Evolutionary conservation across 2,329 filamentous ascomycete species (phyloP), one percentile per base, ranked within the genome.

Genomic region (Penicillium sp.): DNA sequence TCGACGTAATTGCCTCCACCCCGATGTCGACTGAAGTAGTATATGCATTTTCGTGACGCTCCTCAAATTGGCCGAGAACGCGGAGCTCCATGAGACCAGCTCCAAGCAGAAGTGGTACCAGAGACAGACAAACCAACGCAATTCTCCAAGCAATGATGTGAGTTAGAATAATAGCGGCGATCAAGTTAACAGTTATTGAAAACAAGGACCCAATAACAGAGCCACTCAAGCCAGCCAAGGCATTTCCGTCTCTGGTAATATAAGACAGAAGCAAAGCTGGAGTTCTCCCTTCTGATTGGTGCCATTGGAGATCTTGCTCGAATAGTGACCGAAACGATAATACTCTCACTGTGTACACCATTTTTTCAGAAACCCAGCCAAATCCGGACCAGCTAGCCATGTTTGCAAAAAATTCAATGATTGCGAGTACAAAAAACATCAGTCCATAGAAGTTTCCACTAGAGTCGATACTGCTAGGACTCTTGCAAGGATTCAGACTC

Each of bases 71-170:
- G 2, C 81, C 80, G 1, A 89, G 78, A 3, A 85, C 79, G 6
- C 62, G 79, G 16, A 91, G 77, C 61, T 88, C 82, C 81, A 91
- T 83, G 60, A 88, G 80, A 0, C 88, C 88, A 0, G 86, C 81
- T 1, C 84, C 84, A 0, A 91, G 77, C 5, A 90, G 80, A 9
- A 91, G 71, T 0, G 88, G 89, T 0, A 91, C 83, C 8, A 83
- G 78, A 0, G 87, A 81, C 5, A 91, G 76, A 55, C 86, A 87
- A 3, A 91, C 88, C 14, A 91, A 72, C 0, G 87, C 87, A 59
- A 91, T 89, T 65, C 84, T 87, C 89, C 88, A 91, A 2, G 86
- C 86, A 47, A 91, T 77, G 46, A 90, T 83, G 60, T 89, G 86
- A 0, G 87, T 84, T 9, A 91, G 67, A 28, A 88, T 82, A 55